Conservation (phyloP, 78 protist genomes). For the Speleostelium caveatum region DNA sequence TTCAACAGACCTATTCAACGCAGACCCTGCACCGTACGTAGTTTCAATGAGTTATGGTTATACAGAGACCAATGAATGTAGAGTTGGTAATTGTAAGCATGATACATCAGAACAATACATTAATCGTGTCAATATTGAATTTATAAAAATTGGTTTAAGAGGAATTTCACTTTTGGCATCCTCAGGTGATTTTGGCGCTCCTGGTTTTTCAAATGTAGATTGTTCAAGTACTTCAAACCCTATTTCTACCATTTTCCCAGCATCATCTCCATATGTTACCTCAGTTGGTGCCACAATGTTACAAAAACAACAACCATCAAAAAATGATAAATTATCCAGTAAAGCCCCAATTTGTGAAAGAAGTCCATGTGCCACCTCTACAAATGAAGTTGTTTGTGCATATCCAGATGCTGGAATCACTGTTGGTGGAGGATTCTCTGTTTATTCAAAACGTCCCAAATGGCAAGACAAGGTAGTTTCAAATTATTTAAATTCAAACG, state of each 20-base stretch:
- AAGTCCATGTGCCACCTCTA: slow-evolving; percentile 40
- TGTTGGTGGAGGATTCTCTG: slow-evolving; percentile 79
- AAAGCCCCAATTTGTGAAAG: slow-evolving; percentile 3
- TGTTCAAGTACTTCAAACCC: slow-evolving; percentile 22
- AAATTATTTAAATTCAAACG: slow-evolving; percentile 27
- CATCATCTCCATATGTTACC: neutral
- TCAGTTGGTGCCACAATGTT: neutral
- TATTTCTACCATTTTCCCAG: neutral
- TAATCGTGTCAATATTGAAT: slow-evolving; percentile 22
- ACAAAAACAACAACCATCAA: no score
- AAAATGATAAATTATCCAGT: no score
- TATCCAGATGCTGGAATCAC: slow-evolving; percentile 60
- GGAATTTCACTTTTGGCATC: slow-evolving; percentile 77
- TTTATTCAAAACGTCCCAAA: slow-evolving; percentile 5
- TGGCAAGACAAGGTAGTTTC: slow-evolving; percentile 50
- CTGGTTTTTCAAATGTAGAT: neutral
- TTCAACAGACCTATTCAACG: neutral
- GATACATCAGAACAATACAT: slow-evolving; percentile 28
- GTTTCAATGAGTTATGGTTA: neutral
- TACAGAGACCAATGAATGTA: neutral
- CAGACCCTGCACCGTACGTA: neutral
- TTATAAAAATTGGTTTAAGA: slow-evolving; percentile 45
- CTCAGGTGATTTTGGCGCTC: slow-evolving; percentile 83
- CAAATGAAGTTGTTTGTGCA: slow-evolving; percentile 36
- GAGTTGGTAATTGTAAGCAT: neutral